Evolutionary conservation across 345 rosid genomes (phyloP).

Genomic region (Salix suchowensis): DNA sequence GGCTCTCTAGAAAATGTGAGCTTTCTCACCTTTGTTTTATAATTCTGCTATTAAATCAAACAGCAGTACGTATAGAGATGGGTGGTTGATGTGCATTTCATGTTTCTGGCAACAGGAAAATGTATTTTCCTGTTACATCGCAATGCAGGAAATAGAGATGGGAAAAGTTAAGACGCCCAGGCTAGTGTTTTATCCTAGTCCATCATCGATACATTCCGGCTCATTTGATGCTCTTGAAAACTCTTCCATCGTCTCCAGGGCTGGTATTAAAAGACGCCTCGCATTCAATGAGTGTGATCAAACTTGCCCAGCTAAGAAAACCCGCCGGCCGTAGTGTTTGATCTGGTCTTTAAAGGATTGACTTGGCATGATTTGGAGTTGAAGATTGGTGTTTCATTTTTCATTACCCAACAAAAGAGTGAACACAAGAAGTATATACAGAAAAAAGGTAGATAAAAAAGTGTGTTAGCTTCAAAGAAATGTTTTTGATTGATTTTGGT

Average conservation of each 20-base stretch:
- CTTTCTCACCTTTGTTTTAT: neutral
- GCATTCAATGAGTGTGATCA: slow-evolving; percentile 43
- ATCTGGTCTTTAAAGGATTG: neutral
- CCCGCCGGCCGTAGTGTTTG: slow-evolving; percentile 25
- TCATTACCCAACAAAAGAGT: slow-evolving; percentile 17
- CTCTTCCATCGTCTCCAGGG: slow-evolving; percentile 25
- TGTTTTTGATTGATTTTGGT: slow-evolving; percentile 43
- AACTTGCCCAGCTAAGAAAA: slow-evolving; percentile 39
- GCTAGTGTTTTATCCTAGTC: slow-evolving; percentile 14
- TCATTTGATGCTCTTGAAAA: slow-evolving; percentile 16
- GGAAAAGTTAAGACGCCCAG: slow-evolving; percentile 46
- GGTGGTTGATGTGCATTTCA: slow-evolving; percentile 9
- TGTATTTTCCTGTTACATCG: slow-evolving; percentile 45
- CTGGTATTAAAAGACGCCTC: slow-evolving; percentile 55
- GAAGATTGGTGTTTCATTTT: too few species aligned
- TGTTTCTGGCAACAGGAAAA: slow-evolving; percentile 49
- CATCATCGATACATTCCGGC: slow-evolving; percentile 24
- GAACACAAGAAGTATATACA: slow-evolving; percentile 14
- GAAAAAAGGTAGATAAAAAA: slow-evolving; percentile 22
- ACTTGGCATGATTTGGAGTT: slow-evolving; percentile 20
- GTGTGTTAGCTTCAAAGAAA: slow-evolving; percentile 4
- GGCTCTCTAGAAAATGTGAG: slow-evolving; percentile 53
- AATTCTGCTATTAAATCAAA: neutral
- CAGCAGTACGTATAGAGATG: neutral
- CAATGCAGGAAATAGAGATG: slow-evolving; percentile 53